Base-by-base conservation (phyloP, 768 basidiomycete species). In the Auricularia heimuer region DNA sequence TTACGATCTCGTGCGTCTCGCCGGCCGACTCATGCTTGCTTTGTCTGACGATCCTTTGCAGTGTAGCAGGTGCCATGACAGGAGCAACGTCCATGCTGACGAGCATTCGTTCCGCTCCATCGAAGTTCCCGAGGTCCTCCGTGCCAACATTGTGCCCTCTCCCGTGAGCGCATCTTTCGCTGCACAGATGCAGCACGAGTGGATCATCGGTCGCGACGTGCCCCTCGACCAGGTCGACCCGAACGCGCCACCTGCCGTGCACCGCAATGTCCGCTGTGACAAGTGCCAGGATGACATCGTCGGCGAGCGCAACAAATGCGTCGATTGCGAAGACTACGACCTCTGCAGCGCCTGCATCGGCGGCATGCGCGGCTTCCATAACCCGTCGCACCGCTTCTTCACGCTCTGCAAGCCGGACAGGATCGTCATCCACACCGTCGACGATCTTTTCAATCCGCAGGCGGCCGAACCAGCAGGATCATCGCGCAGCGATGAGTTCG, bases 281-380 rank as follows among this genome's bases (percentile, higher is more conserved):
- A 69, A 69, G 16, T 94, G 92, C 73, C 68, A 79, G 4, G 68
- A 74, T 24, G 80, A 74, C 3, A 79, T 93, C 45, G 76, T 81
- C 64, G 92, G 91, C 11, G 72, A 85, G 64, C 80, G 92, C 54
- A 86, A 90, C 73, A 94, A 93, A 74, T 94, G 92, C 70, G 74
- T 90, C 24, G 87, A 90, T 68, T 93, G 91, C 72, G 78, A 62
- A 87, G 89, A 91, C 71, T 91, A 85, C 70, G 89, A 91, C 73
- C 76, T 91, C 63, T 91, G 89, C 72, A 78, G 83, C 0, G 2
- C 69, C 0, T 91, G 89, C 72, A 77, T 88, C 34, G 68, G 73
- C 21, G 70, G 75, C n/a, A 83, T 80, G 61, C 74, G 71, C 62
- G 78, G 79, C n/a, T 54, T 62, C 54, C 86, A 88, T 71, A 81